Conservation (phyloP, 2,329 filamentous ascomycete genomes). For the Penicillium sp. region DNA sequence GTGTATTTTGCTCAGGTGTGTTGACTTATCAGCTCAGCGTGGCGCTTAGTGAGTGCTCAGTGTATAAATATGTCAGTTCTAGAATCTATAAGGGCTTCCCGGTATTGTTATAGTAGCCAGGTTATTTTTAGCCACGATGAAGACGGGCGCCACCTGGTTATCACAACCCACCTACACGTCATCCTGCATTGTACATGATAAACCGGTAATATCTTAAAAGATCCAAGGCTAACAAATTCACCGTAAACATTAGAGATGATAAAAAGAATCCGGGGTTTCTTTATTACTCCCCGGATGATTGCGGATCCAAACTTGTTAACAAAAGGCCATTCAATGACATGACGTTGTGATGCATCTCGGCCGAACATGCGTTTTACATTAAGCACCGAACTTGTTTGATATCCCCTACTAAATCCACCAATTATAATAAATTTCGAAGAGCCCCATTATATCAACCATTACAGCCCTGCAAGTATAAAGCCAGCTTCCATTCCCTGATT, state of each 20-base stretch:
- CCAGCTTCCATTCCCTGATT: background rate
- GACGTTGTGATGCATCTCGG: background rate
- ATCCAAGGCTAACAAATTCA: background rate
- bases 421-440: background rate
- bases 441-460: background rate
- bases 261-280: background rate
- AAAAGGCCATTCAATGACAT: background rate
- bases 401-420: background rate
- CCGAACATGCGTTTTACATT: background rate
- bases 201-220: background rate
- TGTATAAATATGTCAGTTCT: background rate
- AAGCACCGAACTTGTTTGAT: background rate
- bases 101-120: background rate
- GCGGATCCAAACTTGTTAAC: background rate
- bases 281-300: background rate
- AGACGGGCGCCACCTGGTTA: background rate
- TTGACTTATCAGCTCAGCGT: background rate
- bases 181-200: background rate
- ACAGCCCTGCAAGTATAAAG: background rate
- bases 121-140: background rate
- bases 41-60: too few species aligned
- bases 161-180: background rate
- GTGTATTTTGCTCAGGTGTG: background rate
- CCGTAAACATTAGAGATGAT: too few species aligned
- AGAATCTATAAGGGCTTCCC: background rate